Percentiles rank a stretch among this genome's conserved stretches.
phyloP scores from a whole-genome alignment of 2,329 filamentous ascomycete genomes.

The Hypomyces rosellus region DNA sequence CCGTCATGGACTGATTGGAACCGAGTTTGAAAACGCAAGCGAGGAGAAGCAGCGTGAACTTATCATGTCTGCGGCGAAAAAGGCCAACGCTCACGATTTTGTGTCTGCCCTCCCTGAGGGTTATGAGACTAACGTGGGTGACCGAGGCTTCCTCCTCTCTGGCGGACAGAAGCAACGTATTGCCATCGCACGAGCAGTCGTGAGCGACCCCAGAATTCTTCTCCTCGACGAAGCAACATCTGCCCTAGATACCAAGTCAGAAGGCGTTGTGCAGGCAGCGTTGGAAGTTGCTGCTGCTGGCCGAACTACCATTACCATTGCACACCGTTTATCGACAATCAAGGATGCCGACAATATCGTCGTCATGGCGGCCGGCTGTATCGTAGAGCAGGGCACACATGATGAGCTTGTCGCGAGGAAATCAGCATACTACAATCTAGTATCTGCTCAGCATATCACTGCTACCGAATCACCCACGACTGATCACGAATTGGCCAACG shows the following conservation, averaged over 20 bases:
- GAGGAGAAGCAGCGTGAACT: conserved; percentile 64
- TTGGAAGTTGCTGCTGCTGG: conserved; percentile 80
- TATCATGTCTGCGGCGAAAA: conserved; percentile 75
- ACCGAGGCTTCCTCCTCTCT: conserved; percentile 85
- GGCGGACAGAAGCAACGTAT: conserved; percentile 97
- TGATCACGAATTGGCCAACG: conserved; percentile 44
- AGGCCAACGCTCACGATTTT: conserved; percentile 93
- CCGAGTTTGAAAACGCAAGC: conserved; percentile 59
- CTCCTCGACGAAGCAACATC: conserved; percentile 93
- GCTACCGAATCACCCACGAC: conserved; percentile 47
- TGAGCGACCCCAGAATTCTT: conserved; percentile 86
- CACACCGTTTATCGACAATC: conserved; percentile 91
- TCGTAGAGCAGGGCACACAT: conserved; percentile 89
- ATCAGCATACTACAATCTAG: conserved; percentile 75
- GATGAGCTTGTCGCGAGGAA: conserved; percentile 64
- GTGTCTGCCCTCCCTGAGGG: conserved; percentile 74
- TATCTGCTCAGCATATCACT: conserved; percentile 80
- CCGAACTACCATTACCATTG: conserved; percentile 92
- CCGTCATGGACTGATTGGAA: conserved; percentile 82
- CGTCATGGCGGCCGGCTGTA: conserved; percentile 78
- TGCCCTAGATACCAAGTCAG: conserved; percentile 87
- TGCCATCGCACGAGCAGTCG: conserved; percentile 84
- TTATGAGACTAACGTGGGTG: conserved; percentile 92
- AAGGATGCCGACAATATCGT: conserved; percentile 93
- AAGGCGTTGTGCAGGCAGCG: conserved; percentile 89